Conservation (phyloP, 2,329 filamentous ascomycete species). For the Hypoxylon sp. region DNA sequence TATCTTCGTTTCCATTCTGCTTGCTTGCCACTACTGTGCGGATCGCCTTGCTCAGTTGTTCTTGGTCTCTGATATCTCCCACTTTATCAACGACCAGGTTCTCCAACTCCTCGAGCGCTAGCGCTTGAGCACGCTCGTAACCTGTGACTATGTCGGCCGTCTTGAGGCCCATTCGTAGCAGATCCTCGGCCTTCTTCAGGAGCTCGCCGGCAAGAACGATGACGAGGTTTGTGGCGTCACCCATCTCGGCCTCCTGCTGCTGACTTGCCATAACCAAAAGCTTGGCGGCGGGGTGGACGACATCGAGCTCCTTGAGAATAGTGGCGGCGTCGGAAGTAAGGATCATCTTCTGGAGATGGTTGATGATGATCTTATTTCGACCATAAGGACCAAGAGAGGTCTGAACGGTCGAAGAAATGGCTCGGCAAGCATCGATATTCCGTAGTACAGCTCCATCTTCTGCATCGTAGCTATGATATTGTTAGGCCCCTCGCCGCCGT, state of each 20-base stretch:
- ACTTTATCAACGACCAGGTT: conserved; percentile 93
- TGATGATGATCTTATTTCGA: conserved; percentile 99
- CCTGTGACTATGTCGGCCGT: conserved; percentile 97
- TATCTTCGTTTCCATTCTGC: conserved; percentile 92
- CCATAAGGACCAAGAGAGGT: conserved; percentile 97
- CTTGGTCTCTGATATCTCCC: conserved; percentile 81
- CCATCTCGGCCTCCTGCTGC: conserved; percentile 99
- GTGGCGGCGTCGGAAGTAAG: conserved; percentile 97
- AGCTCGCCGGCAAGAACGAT: conserved; percentile 96
- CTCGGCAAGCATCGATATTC: conserved; percentile 98
- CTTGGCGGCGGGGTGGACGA: conserved; percentile 98
- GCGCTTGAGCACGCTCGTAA: conserved; percentile 93
- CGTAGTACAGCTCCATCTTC: conserved; percentile 99
- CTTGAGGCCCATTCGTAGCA: conserved; percentile 96
- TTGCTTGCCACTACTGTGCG: conserved; percentile 96
- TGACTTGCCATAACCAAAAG: conserved; percentile 98
- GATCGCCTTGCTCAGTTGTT: conserved; percentile 93
- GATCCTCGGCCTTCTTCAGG: conserved; percentile 95
- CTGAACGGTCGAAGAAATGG: conserved; percentile 95
- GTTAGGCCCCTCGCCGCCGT: conserved; percentile 27
- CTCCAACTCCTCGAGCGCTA: conserved; percentile 86
- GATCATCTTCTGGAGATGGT: conserved; percentile 99
- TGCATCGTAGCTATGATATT: conserved; percentile 84
- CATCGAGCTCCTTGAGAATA: conserved; percentile 96
- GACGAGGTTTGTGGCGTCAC: conserved; percentile 96